phyloP scores from a whole-genome alignment of 805 yeast species.

The Ogataea methylovora region DNA sequence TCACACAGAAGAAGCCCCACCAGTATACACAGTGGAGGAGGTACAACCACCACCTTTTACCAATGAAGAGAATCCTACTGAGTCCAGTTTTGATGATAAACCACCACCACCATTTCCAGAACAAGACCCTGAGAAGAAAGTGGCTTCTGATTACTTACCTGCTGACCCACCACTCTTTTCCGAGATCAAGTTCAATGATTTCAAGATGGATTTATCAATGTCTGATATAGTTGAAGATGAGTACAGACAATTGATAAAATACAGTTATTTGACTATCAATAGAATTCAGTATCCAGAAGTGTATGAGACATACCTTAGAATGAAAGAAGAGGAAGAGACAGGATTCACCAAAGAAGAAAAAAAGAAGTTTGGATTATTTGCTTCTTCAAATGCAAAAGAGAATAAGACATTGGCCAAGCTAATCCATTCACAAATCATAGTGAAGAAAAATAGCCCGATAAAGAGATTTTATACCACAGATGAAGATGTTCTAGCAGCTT shows the following conservation, averaged over 20 bases:
- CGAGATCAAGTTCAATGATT: constrained; percentile 4
- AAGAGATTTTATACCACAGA: constrained; percentile 11
- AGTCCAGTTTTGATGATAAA: too few relatives aligned
- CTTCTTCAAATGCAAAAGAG: constrained; percentile 11
- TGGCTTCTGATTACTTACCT: too few relatives aligned
- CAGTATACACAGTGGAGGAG: background rate
- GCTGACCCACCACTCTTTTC: constrained; percentile 8
- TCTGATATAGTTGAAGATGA: constrained; percentile 7
- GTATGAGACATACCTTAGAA: constrained; percentile 12
- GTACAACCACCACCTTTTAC: too few relatives aligned
- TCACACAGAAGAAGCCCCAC: too few relatives aligned
- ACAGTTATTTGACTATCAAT: constrained; percentile 13
- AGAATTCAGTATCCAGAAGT: constrained; percentile 16
- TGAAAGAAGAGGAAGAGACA: constrained; percentile 9
- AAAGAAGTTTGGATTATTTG: constrained; percentile 8
- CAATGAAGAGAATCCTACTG: too few relatives aligned
- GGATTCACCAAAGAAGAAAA: too few relatives aligned
- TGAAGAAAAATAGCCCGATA: background rate
- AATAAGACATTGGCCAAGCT: constrained; percentile 9
- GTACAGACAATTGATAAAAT: constrained; percentile 10
- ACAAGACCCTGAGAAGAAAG: too few relatives aligned
- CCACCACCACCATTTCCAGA: too few relatives aligned
- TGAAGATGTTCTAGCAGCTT: constrained; percentile 10
- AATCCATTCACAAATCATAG: constrained; percentile 5
- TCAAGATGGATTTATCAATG: too few relatives aligned